Evolutionary conservation across 495 filamentous ascomycete species (phyloP), one percentile per base, ranked within the genome.

Genomic region (Aspergillus bertholletiae): DNA sequence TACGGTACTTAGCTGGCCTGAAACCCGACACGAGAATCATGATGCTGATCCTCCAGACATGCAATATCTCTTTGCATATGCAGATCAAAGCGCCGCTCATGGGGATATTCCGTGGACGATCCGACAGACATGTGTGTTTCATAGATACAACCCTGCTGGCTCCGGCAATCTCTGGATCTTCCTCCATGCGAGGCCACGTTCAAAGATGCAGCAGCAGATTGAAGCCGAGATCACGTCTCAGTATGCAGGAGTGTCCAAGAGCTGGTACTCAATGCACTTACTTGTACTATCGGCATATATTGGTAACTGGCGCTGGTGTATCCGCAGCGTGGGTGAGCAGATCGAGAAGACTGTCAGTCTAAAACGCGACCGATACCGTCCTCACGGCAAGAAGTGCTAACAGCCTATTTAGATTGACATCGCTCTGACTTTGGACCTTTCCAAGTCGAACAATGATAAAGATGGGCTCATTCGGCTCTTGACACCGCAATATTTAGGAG

Each of bases 161-260:
- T n/a, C 18, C 11, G 39, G 40, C 22, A 53, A 54, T 35, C 49
- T 61, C 13, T 61, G 62, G 62, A 55, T 64, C 4, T 57, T 61
- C 24, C 51, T 61, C 3, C 55, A 59, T 46, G 55, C 43, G 7
- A 46, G 48, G 4, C 49, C 49, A 7, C 13, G 30, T 5, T 53
- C 61, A n/a, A 50, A 51, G 18, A 22, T 56, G 5, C 55, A 64
- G 18, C 22, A 43, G 23, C 23, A 50, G 6, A 21, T 61, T 13
- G 41, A 54, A 18, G 40, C 35, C 12, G 41, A 40, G 18, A n/a
- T 58, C 9, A 3, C 48, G 0, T 22, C 35, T 2, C 3, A 44
- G 2, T 21, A 21, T 5, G 35, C 17, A 0, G 21, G 24, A 13
- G n/a, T 37, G 1, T 12, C 20, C 6, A 13, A 17, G 3, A 26